Evolutionary conservation across 148 eudicot genomes (phyloP), one percentile per base, ranked within the genome.

Genomic region (Rheum nobile): DNA sequence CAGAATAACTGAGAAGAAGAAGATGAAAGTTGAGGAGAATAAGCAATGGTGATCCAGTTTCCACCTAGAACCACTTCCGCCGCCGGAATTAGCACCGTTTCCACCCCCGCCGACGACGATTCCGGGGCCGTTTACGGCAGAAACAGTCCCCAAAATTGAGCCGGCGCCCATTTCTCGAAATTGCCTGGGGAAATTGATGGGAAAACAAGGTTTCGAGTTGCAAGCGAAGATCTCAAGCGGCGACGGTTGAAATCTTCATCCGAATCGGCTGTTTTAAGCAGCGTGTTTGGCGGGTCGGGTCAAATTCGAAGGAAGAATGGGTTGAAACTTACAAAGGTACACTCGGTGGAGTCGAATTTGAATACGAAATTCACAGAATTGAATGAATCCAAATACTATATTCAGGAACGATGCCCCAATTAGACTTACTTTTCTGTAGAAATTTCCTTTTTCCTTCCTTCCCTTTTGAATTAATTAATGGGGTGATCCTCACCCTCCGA

Each of bases 1-100:
- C 8, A 86, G 22, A 39, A 84, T 75, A 0, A 87, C 79, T 0
- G 71, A 46, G 4, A 86, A 14, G 32, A 93, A 89, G 86, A 81
- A 93, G 50, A 78, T 74, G 32, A 86, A 78, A 19, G 81, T 52
- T 10, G 90, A 85, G 10, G 83, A 82, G 38, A 83, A 67, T 12
- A 74, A 77, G 75, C 67, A 82, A 12, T 59, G 71, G 46, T 70
- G 80, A 31, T 65, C 80, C n/a, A 61, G 22, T 79, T 63, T 77
- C 79, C 79, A 34, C 79, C 82, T 41, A 59, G 74, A 39, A 39
- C 80, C 43, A 34, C 80, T 46, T 26, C 59, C 63, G 32, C 59
- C 54, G 28, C 77, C 71, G 73, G 39, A 24, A 26, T 38, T 39
- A 26, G 31, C 74, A 21, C 73, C 59, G 65, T 70, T 22, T 12